Evolutionary conservation across 139 green algal genomes (phyloP).

Genomic region (Tetradesmus lagerheimii): DNA sequence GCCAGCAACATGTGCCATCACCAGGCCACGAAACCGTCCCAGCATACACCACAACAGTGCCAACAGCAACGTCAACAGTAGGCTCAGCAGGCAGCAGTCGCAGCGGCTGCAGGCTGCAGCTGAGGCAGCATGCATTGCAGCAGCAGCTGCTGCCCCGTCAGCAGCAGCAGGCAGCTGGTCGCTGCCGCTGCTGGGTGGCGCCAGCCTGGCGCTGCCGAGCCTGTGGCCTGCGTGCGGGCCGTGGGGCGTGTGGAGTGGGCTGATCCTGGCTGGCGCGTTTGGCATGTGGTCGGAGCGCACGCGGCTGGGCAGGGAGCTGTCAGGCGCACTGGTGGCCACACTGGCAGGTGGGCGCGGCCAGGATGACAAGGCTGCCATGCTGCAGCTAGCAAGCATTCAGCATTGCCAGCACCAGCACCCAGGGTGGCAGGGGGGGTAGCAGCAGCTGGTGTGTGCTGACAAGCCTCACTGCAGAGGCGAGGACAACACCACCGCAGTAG

Average conservation of each 20-base stretch:
- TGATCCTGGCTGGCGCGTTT: conserved; percentile 65
- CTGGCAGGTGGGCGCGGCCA: conserved; percentile 49
- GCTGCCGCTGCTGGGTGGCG: not conserved
- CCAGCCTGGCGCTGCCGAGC: not conserved
- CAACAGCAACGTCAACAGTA: not conserved
- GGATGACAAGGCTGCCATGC: not conserved
- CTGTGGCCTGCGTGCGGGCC: conserved; percentile 35
- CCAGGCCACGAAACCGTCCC: not conserved
- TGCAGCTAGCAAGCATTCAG: not conserved
- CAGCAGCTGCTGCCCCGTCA: not conserved
- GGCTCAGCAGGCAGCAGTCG: not conserved
- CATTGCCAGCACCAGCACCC: not conserved
- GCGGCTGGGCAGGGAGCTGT: conserved; percentile 80
- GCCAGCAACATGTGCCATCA: not conserved
- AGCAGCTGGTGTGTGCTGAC: not conserved
- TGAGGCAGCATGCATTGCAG: not conserved
- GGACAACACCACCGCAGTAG: not conserved
- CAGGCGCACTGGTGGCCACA: conserved; percentile 84
- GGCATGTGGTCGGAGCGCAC: conserved; percentile 76
- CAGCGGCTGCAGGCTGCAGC: not conserved
- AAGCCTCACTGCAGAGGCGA: not conserved
- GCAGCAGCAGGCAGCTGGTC: not conserved
- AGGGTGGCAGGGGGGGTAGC: not conserved
- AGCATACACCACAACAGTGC: not conserved
- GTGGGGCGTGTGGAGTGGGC: conserved; percentile 67